These are phyloP conservation scores for Cylindrodendrum hubeiense DNA, from an alignment of 2,329 filamentous ascomycete genomes.

Conservation along the genomic window DNA sequence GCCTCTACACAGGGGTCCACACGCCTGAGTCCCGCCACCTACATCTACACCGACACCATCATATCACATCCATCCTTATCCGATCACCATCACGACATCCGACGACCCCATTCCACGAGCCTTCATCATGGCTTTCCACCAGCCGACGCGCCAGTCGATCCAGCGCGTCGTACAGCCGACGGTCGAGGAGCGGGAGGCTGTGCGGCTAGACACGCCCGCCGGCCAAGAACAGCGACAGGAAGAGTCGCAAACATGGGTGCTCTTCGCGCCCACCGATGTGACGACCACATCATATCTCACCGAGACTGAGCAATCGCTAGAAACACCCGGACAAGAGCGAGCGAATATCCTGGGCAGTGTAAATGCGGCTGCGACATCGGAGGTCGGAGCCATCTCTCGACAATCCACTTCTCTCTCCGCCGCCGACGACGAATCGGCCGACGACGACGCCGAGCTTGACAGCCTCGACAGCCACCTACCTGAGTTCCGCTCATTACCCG, in stretches of 20 bases:
- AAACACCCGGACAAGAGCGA: conserved; percentile 76
- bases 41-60: conserved; percentile 37
- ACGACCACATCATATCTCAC: conserved; percentile 76
- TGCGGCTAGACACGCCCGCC: conserved; percentile 41
- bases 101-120: conserved; percentile 20
- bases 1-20: conserved; percentile 39
- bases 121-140: conserved; percentile 69
- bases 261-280: conserved; percentile 84
- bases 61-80: conserved; percentile 42
- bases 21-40: conserved; percentile 7
- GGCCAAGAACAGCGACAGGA: conserved; percentile 60
- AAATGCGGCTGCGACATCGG: conserved; percentile 74
- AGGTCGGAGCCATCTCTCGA: conserved; percentile 59
- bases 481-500: conserved; percentile 79
- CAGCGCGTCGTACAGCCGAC: conserved; percentile 61
- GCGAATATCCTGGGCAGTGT: conserved; percentile 86
- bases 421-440: conserved; percentile 54
- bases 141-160: conserved; percentile 65
- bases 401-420: conserved; percentile 54
- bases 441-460: conserved; percentile 86
- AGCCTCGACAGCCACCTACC: conserved; percentile 93
- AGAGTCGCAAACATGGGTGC: conserved; percentile 93
- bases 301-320: conserved; percentile 74
- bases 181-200: conserved; percentile 53
- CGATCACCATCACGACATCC: conserved; percentile 30